phyloP scores from a whole-genome alignment of 768 basidiomycete genomes.

The Trametes cingulata region DNA sequence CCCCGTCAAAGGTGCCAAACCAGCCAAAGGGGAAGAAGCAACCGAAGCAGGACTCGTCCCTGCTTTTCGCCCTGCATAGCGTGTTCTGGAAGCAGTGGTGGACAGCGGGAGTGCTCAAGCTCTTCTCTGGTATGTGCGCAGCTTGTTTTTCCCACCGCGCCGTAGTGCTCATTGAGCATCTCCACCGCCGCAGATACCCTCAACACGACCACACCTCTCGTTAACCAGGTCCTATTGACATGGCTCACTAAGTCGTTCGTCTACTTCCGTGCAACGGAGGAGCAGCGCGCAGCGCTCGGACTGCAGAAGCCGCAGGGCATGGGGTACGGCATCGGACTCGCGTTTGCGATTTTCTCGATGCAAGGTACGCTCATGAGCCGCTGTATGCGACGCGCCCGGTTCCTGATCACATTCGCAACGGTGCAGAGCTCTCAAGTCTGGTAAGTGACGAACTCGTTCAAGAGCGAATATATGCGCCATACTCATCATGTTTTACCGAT shows the following conservation, averaged over 20 bases:
- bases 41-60: constrained; percentile 46
- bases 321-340: constrained; percentile 64
- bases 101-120: constrained; percentile 48
- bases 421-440: constrained; percentile 38
- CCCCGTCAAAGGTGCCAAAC: not conserved
- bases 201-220: constrained; percentile 54
- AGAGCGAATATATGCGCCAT: not conserved
- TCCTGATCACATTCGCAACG: not conserved
- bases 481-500: not conserved
- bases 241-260: constrained; percentile 56
- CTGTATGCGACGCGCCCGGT: not conserved
- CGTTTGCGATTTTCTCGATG: constrained; percentile 58
- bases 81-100: constrained; percentile 51
- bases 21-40: constrained; percentile 9
- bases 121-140: constrained; percentile 36
- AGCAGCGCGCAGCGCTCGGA: constrained; percentile 37
- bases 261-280: constrained; percentile 39
- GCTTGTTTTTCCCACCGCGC: too few relatives aligned
- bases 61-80: constrained; percentile 48
- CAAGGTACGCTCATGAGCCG: constrained; percentile 41
- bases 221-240: constrained; percentile 59
- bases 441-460: constrained; percentile 16
- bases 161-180: too few relatives aligned
- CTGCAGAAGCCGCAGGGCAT: constrained; percentile 46
- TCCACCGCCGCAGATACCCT: constrained; percentile 45